Conservation (phyloP, 2,329 filamentous ascomycete genomes). For the Xylaria polymorpha region DNA sequence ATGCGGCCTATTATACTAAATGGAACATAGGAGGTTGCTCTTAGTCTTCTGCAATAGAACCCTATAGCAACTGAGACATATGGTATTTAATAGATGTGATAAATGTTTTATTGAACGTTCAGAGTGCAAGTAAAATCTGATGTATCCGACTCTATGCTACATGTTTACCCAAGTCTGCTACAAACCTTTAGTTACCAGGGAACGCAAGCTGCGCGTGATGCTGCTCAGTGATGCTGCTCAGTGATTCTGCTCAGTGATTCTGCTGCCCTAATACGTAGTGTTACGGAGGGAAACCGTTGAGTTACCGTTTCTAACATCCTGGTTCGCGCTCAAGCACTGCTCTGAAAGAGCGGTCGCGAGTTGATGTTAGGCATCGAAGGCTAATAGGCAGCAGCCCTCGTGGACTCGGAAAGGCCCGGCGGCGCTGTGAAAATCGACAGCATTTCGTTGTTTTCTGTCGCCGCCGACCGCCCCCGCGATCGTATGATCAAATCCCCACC, state of each 20-base stretch:
- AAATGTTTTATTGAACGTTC: not conserved
- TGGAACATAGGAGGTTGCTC: not conserved
- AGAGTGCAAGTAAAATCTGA: not conserved
- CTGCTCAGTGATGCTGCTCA: not conserved
- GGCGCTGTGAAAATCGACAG: not conserved
- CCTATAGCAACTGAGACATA: not conserved
- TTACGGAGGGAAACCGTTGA: slow-evolving; percentile 9
- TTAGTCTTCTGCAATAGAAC: not conserved
- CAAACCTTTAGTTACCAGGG: not conserved
- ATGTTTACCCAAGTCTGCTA: not conserved
- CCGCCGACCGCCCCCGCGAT: slow-evolving; percentile 6
- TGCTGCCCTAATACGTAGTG: not conserved
- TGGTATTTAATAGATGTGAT: not conserved
- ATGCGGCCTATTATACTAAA: not conserved
- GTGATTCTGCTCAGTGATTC: not conserved
- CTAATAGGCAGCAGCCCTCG: slow-evolving; percentile 31
- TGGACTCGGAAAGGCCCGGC: slow-evolving; percentile 5
- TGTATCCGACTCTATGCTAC: not conserved
- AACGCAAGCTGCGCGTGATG: not conserved
- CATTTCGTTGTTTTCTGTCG: not conserved
- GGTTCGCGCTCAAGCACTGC: slow-evolving; percentile 24
- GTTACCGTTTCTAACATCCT: slow-evolving; percentile 23
- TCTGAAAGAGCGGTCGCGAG: slow-evolving; percentile 4
- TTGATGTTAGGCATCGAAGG: slow-evolving; percentile 15
- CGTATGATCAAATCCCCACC: slow-evolving; percentile 28